Base-by-base conservation (phyloP, 2,329 filamentous ascomycete genomes). In the Sclerotinia glacialis region DNA sequence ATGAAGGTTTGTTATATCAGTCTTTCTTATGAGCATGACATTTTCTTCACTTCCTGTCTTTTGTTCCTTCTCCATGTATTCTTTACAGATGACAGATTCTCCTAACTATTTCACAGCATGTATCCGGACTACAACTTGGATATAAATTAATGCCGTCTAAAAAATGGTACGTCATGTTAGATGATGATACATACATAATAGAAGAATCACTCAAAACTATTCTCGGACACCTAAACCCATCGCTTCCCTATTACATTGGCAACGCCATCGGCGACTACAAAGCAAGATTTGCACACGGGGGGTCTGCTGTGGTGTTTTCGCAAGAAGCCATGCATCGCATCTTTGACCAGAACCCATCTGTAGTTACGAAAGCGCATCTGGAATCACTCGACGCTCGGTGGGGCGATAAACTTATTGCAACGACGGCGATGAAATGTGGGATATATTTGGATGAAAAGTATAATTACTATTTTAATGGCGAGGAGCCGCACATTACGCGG, bases 141-240 rank as follows among this genome's bases (percentile, higher is more conserved):
- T 84, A 82, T 77, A 75, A 78, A 49, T 78, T 76, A 21, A 77
- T 85, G 72, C 84, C 83, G 0, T 74, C 78, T 68, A 86, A 85
- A 77, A 84, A 84, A 72, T 86, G 84, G 84, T 86, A 85, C 71
- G 74, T 86, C 68, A 81, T 86, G 69, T 74, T 84, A 18, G 84
- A 86, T 74, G 84, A 86, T 74, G 84, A 86, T 72, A 86, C 83
- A 0, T 86, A 82, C 72, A 73, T 86, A 54, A 78, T 85, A 54
- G 79, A 79, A 62, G 78, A 80, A 3, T 83, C 83, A 16, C 74
- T 86, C 37, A 76, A 77, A 52, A 74, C 80, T 1, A 74, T 86
- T 16, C 77, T 86, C 18, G 78, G 78, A 23, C 83, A 84, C 66
- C 75, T 86, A 67, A 78, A 86, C 73, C 78, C 80, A 2, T 70